Evolutionary conservation across 2,329 filamentous ascomycete species (phyloP).

Genomic region (Diaporthe australafricana): DNA sequence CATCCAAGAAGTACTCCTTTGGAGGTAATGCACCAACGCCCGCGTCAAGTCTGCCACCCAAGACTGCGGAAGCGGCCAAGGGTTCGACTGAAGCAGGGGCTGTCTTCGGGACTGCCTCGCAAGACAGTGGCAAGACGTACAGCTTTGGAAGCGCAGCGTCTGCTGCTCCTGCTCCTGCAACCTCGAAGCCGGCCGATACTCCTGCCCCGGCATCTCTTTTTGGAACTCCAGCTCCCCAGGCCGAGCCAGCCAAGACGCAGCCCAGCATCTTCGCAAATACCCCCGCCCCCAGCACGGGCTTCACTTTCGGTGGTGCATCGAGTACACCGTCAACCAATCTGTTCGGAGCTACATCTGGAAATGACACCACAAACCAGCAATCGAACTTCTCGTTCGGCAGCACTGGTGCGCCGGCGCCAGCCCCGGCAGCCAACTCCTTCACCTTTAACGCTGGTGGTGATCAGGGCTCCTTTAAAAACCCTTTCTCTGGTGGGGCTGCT

Average conservation of each 20-base stretch:
- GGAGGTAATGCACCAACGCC: constrained; percentile 33
- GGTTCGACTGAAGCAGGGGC: constrained; percentile 35
- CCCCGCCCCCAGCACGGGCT: constrained; percentile 36
- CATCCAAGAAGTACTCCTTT: constrained; percentile 32
- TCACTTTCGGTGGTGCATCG: constrained; percentile 30
- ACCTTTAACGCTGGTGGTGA: constrained; percentile 52
- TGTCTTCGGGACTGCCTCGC: constrained; percentile 34
- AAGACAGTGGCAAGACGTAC: constrained; percentile 32
- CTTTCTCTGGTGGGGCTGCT: constrained; percentile 49
- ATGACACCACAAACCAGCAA: constrained; percentile 29
- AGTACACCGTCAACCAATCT: constrained; percentile 27
- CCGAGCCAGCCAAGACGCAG: constrained; percentile 36
- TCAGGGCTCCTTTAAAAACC: constrained; percentile 50
- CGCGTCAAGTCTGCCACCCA: constrained; percentile 34
- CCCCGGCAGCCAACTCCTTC: constrained; percentile 47
- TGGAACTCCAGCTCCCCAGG: constrained; percentile 24
- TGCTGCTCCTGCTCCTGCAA: background rate
- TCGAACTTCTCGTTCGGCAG: constrained; percentile 39
- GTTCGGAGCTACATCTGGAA: constrained; percentile 40
- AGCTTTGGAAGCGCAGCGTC: constrained; percentile 32
- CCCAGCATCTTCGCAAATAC: constrained; percentile 40
- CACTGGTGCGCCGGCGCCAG: constrained; percentile 39
- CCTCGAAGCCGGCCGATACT: constrained; percentile 22
- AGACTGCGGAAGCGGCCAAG: constrained; percentile 37
- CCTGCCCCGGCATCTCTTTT: constrained; percentile 29